Base-by-base conservation (phyloP, 1,284 basidiomycete species). In the Fomitiporia mediterranea region DNA sequence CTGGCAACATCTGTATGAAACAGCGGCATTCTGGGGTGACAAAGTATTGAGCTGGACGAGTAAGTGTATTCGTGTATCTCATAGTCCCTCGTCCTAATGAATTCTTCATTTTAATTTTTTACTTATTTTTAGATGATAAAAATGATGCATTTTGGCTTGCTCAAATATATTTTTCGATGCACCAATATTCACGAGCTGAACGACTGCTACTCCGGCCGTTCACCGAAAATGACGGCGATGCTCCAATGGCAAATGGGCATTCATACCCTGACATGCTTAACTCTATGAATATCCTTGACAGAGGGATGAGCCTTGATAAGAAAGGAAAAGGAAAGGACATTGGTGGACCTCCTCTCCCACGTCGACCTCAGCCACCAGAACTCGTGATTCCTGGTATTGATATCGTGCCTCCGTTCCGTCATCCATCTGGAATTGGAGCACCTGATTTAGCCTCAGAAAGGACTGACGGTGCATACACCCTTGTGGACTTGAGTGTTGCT, bases 121-220 rank as follows among this genome's bases (percentile, higher is more conserved):
- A n/a, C n/a, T 15, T 9, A 23, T 27, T 46, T 19, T 11, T 62
- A 94, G 94, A 86, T 61, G 91, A 97, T 64, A 85, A 91, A 30
- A 95, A 96, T 69, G 97, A 99, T 71, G 97, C 94, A 7, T 99
- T 98, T 71, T 98, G 96, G 94, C 83, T 99, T 15, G 96, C 97
- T 0, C 96, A 99, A 69, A 92, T 91, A 0, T 94, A 94, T 72
- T 99, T 98, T 69, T 85, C 94, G 72, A 94, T 90, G 3, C 89
- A 95, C 63, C 92, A 98, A 62, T 99, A 96, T 70, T 87, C 91
- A 5, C 89, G 94, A 38, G 95, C 97, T 1, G 94, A 98, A 69
- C 83, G 90, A 48, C 78, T 99, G 17, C 80, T 99, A 42, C 93
- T 88, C 0, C 81, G 90, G 27, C 91, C 93, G 0, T 91, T 94